Evolutionary conservation across 2,329 filamentous ascomycete species (phyloP), one percentile per base, ranked within the genome.

Genomic region (Didymella arachidicola): DNA sequence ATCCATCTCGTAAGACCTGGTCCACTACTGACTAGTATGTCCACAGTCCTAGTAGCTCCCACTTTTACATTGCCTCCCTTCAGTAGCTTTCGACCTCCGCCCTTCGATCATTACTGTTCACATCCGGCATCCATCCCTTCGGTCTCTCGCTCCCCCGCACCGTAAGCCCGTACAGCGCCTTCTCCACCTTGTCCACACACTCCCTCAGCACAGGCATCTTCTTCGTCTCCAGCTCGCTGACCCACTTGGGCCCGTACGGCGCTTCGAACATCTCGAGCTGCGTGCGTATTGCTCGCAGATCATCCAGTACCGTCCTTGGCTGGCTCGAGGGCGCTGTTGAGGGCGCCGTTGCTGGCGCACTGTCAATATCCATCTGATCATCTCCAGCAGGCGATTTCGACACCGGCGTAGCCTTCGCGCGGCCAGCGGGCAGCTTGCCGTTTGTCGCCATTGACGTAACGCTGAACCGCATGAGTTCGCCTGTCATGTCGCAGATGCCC

Each of bases 381-480:
- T 69, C 63, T 10, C 70, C 67, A 12, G 56, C 34, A 32, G 59
- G 38, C 54, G 2, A 59, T 55, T 49, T 62, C 58, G 51, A 54
- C 2, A 29, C 12, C 1, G 47, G 52, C 3, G 29, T 22, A 4
- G 72, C 73, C 36, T 67, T 72, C 3, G 62, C 41, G 26, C 66
- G 60, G 39, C 73, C 71, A 1, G 68, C 69, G n/a, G 81, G 80
- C 22, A 84, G 74, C 41, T 79, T 79, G 14, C 89, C 90, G 7
- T 82, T 88, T 5, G 93, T 90, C 1, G 93, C 93, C 75, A 96
- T 90, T 26, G 88, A 87, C 6, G 93, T 93, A 49, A 97, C 95
- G 0, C 92, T 93, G 78, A 97, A 98, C 29, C 93, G 86, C 95
- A 99, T 99, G 81, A 98, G 83, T 80, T 99, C 95, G 38, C 95